A percentile compares a stretch with the other conserved stretches of the same genome.
Evolutionary conservation across 495 filamentous ascomycete species (phyloP).

Genomic region (Thozetella sp.): DNA sequence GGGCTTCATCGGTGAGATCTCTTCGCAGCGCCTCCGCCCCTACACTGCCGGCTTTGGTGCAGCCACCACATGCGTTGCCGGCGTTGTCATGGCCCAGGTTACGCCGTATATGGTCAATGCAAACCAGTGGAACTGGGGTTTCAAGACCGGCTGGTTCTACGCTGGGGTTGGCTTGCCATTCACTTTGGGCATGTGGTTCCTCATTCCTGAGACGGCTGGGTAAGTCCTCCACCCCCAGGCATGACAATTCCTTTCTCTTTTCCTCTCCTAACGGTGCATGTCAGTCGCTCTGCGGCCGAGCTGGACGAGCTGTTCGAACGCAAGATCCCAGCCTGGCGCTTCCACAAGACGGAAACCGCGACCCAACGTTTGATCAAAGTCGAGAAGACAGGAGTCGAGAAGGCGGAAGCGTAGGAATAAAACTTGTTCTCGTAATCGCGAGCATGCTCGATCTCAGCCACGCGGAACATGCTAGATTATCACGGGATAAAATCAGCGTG

Average conservation of each 20-base stretch:
- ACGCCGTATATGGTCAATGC: not conserved
- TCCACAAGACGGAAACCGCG: constrained; percentile 45
- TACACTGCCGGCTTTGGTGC: not conserved
- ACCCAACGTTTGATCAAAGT: not conserved
- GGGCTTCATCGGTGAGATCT: constrained; percentile 14
- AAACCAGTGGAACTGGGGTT: not conserved
- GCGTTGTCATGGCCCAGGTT: not conserved
- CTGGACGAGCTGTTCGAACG: constrained; percentile 56
- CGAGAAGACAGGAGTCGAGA: too few relatives aligned
- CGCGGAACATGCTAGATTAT: too few relatives aligned
- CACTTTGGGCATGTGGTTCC: not conserved
- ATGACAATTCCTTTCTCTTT: not conserved
- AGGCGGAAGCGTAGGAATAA: too few relatives aligned
- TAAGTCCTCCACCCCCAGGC: not conserved
- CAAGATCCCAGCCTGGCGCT: constrained; percentile 52
- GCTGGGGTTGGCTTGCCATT: not conserved
- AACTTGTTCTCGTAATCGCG: too few relatives aligned
- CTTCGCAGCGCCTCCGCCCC: constrained; percentile 10
- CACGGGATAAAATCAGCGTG: too few relatives aligned
- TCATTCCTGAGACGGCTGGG: not conserved
- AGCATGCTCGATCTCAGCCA: too few relatives aligned
- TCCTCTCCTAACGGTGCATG: not conserved
- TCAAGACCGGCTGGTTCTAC: not conserved
- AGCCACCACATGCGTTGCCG: not conserved
- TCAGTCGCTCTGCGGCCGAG: constrained; percentile 31